These are phyloP conservation scores for Begonia peltatifolia DNA, from an alignment of 306 rosid genomes.

Conservation along the genomic window DNA sequence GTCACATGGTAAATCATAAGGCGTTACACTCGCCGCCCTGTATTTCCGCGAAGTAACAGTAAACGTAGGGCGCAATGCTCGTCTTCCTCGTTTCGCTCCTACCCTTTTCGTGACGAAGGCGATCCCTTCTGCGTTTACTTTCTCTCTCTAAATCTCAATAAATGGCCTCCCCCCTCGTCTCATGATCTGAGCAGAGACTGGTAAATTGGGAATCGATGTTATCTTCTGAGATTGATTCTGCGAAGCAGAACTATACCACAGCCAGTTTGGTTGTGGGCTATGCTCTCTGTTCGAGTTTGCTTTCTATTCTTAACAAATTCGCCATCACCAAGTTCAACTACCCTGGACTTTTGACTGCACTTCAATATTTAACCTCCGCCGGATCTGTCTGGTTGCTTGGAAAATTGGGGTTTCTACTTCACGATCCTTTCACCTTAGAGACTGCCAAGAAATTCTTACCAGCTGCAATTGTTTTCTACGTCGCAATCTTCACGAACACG, in stretches of 20 bases:
- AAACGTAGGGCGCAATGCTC: no score
- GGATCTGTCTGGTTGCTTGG: slow-evolving; percentile 53
- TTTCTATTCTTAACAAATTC: slow-evolving; percentile 29
- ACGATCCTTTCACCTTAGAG: slow-evolving; percentile 52
- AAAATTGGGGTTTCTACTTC: slow-evolving; percentile 55
- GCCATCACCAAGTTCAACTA: no score
- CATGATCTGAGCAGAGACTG: no score
- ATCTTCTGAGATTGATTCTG: slow-evolving; percentile 12
- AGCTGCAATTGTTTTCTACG: slow-evolving; percentile 67
- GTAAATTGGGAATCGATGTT: no score
- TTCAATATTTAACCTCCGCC: slow-evolving; percentile 22
- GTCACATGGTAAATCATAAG: no score
- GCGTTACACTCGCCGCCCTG: no score
- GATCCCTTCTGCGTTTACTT: no score
- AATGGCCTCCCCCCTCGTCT: no score
- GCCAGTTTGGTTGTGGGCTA: slow-evolving; percentile 47
- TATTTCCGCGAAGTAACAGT: no score
- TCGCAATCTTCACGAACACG: slow-evolving; percentile 16
- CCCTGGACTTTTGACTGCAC: slow-evolving; percentile 57
- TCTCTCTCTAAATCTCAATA: no score
- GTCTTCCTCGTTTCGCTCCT: no score
- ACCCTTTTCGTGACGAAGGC: no score
- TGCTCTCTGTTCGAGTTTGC: slow-evolving; percentile 22
- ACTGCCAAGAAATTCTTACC: slow-evolving; percentile 74
- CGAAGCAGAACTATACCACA: slow-evolving; percentile 44